Percentiles rank a stretch among this genome's conserved stretches.
Conservation (phyloP, 2,329 filamentous ascomycete genomes). For the Diaporthe sp. region DNA sequence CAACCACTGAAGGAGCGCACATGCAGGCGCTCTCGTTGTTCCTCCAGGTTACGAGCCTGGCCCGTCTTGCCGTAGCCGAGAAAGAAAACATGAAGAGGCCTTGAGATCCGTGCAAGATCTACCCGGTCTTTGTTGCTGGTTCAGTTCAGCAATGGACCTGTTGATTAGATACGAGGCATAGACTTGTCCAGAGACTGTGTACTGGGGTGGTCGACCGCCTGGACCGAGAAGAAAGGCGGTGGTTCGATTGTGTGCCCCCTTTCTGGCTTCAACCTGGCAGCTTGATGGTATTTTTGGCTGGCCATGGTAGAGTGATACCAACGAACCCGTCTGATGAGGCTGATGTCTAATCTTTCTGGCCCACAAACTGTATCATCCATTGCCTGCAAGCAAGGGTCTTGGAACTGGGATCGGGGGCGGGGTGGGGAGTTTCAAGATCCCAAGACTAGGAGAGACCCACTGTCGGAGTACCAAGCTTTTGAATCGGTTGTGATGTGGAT, state of each 20-base stretch:
- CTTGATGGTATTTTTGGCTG: slow-evolving; percentile 3
- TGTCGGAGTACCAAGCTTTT: slow-evolving; percentile 25
- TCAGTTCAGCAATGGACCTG: neutral
- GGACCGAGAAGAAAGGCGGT: neutral
- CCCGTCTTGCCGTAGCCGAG: neutral
- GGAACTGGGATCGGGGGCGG: slow-evolving; percentile 26
- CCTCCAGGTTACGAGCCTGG: neutral
- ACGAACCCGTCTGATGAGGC: neutral
- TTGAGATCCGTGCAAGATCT: too few relatives aligned
- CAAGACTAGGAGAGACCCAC: slow-evolving; percentile 11
- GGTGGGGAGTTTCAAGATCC: slow-evolving; percentile 22
- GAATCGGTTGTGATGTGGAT: neutral
- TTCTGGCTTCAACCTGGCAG: slow-evolving; percentile 2
- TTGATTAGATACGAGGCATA: neutral
- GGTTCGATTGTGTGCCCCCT: neutral
- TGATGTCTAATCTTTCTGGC: slow-evolving; percentile 15
- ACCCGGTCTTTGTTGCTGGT: neutral
- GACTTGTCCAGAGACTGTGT: neutral
- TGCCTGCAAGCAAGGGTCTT: slow-evolving; percentile 10
- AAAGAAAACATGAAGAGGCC: neutral
- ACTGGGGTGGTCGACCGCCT: neutral
- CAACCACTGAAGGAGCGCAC: neutral
- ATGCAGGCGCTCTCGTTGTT: neutral
- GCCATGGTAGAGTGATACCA: neutral
- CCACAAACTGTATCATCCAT: slow-evolving; percentile 25